Evolutionary conservation across 1,284 basidiomycete species (phyloP).

Genomic region (Paramarasmius palmivorus): DNA sequence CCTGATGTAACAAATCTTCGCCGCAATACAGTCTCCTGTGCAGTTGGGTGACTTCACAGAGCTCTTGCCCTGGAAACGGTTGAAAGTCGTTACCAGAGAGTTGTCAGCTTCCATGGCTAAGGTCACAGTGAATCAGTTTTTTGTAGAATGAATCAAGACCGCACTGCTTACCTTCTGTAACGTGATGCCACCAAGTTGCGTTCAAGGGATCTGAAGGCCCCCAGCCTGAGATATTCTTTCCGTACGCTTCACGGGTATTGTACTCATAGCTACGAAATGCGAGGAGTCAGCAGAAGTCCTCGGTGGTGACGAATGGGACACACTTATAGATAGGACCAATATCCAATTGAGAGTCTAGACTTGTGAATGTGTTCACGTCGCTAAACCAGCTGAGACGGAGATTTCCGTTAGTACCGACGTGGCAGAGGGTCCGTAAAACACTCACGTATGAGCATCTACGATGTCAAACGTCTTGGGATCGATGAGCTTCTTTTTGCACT

Average conservation of each 20-base stretch:
- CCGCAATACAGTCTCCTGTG: conserved; percentile 56
- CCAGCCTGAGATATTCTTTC: conserved; percentile 63
- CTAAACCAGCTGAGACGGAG: conserved; percentile 53
- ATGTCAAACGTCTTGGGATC: conserved; percentile 66
- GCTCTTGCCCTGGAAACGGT: conserved; percentile 71
- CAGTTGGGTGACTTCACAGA: conserved; percentile 59
- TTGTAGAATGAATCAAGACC: not conserved
- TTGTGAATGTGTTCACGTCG: conserved; percentile 58
- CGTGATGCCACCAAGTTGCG: conserved; percentile 81
- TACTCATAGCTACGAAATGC: conserved; percentile 49
- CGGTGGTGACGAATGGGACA: conserved; percentile 3
- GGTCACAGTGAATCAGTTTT: not conserved
- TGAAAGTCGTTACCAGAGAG: conserved; percentile 68
- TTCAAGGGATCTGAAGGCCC: conserved; percentile 69
- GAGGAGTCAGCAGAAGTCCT: not conserved
- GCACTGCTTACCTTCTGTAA: conserved; percentile 72
- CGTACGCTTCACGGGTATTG: conserved; percentile 70
- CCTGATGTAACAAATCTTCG: conserved; percentile 81
- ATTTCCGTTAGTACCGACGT: not conserved
- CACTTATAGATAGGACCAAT: conserved; percentile 67
- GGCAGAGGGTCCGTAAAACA: conserved; percentile 11
- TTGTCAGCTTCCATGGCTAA: conserved; percentile 64
- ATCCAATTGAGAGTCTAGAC: conserved; percentile 52
- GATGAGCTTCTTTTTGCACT: not conserved
- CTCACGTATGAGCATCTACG: conserved; percentile 72